A percentile compares a stretch with the other conserved stretches of the same genome.
phyloP scores from a whole-genome alignment of 108 stramenopile genomes.

The Pseudonitzschia delicatissima region DNA sequence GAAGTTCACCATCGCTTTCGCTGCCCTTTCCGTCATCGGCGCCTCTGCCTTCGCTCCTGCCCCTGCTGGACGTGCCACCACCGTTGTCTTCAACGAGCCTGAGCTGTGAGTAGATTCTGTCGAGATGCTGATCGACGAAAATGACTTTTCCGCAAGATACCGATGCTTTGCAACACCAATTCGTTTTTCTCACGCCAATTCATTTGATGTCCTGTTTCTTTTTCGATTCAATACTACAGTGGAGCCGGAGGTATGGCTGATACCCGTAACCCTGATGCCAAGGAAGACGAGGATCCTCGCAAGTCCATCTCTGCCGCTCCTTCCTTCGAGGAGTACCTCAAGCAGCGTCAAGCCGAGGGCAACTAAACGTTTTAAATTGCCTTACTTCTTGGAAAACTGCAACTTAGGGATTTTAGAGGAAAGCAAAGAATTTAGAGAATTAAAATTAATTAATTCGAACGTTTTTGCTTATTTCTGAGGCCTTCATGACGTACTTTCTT shows the following conservation, averaged over 20 bases:
- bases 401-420: too few species aligned
- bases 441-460: too few species aligned
- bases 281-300: conserved; percentile 69
- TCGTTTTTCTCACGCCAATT: background rate
- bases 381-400: too few species aligned
- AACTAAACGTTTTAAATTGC: background rate
- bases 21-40: conserved; percentile 11
- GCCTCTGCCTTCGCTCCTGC: conserved; percentile 26
- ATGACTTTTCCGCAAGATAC: background rate
- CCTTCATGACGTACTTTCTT: too few species aligned
- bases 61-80: conserved; percentile 13
- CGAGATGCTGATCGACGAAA: background rate
- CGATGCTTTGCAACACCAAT: background rate
- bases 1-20: conserved; percentile 19
- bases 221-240: background rate
- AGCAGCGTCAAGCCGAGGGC: conserved; percentile 41
- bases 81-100: conserved; percentile 17
- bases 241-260: conserved; percentile 79
- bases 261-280: conserved; percentile 73
- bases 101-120: background rate
- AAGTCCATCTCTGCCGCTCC: conserved; percentile 83
- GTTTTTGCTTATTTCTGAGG: too few species aligned
- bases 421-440: too few species aligned
- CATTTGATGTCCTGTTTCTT: background rate
- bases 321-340: conserved; percentile 86